Conservation (phyloP, 345 rosid species). For the thale cress (Arabidopsis thaliana) region DNA sequence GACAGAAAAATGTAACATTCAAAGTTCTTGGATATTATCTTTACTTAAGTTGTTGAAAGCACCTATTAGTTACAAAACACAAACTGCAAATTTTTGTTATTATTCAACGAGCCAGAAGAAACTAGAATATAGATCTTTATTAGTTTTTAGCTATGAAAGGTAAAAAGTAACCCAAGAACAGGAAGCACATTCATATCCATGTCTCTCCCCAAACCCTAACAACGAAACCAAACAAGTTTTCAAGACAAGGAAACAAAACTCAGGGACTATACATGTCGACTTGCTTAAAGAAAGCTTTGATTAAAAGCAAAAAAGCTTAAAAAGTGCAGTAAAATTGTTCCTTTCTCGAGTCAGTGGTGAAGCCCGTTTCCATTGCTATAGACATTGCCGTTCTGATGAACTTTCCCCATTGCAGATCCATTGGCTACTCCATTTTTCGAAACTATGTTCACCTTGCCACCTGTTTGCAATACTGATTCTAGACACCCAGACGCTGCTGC, state of each 20-base stretch:
- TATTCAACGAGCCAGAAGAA: not conserved
- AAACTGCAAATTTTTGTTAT: conserved; percentile 2
- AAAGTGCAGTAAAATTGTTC: conserved; percentile 7
- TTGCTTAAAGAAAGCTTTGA: not conserved
- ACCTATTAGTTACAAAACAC: not conserved
- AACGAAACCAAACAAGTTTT: conserved; percentile 34
- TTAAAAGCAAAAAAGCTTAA: not conserved
- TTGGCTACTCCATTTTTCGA: conserved; percentile 52
- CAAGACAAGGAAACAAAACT: conserved; percentile 37
- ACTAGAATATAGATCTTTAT: conserved; percentile 20
- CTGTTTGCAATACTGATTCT: conserved; percentile 51
- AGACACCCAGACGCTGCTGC: conserved; percentile 73
- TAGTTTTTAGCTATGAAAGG: conserved; percentile 25
- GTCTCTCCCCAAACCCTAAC: conserved; percentile 35
- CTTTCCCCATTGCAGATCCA: conserved; percentile 48
- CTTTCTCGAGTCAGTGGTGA: conserved; percentile 45
- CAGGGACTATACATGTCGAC: conserved; percentile 43
- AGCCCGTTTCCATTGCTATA: conserved; percentile 69
- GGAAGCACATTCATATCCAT: conserved; percentile 46
- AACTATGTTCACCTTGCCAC: conserved; percentile 45
- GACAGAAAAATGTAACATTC: conserved; percentile 5
- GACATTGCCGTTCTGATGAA: conserved; percentile 60
- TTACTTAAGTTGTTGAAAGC: not conserved
- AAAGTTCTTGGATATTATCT: not conserved
- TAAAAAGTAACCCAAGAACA: conserved; percentile 39